Base-by-base conservation (phyloP, 345 rosid genomes). In the Noccaea bulbosa region DNA sequence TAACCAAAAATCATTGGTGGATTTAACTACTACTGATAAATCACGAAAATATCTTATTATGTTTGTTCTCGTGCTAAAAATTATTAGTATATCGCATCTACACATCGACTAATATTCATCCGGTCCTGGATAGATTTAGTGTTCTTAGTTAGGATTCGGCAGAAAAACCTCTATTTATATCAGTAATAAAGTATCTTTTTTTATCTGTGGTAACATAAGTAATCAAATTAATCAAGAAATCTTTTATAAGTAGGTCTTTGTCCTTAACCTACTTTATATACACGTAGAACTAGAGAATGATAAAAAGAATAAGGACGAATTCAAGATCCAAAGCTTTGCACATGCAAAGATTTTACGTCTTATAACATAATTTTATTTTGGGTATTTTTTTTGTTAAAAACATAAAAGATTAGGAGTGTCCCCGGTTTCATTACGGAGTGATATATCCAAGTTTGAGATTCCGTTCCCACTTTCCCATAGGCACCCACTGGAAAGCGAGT, bases 321-420 rank as follows among this genome's bases (percentile, higher is more conserved):
- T n/a, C 66, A 66, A 65, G 72, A 73, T 66, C 77, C 77, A 44
- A 73, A 65, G 67, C 61, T 17, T 1, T 39, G 60, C 77, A 66
- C 72, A 73, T 57, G 71, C 50, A 72, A 37, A 63, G 40, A 64
- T 54, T 37, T 54, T 16, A 63, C 15, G 48, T 44, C 11, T 41
- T 51, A n/a, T 61, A 37, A 71, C 35, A 44, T 62, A 20, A 27
- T 60, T 22, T 50, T 22, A n/a, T 3, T 17, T 38, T 1, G 49
- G 22, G 34, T 27, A 37, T 24, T 11, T 33, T 15, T 53, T 33
- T 15, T 53, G 20, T 27, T 12, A 41, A 43, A 56, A 55, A 27
- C 59, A 55, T 37, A 0, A 72, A 20, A 54, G 49, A 2, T 8
- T 10, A 44, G 14, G 11, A 45, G 64, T 15, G 27, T 64, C 51